Percentiles rank a stretch among this genome's conserved stretches.
These are phyloP conservation scores for Yamadazyma epiphylla DNA, from an alignment of 1,139 yeast genomes.

Conservation along the genomic window DNA sequence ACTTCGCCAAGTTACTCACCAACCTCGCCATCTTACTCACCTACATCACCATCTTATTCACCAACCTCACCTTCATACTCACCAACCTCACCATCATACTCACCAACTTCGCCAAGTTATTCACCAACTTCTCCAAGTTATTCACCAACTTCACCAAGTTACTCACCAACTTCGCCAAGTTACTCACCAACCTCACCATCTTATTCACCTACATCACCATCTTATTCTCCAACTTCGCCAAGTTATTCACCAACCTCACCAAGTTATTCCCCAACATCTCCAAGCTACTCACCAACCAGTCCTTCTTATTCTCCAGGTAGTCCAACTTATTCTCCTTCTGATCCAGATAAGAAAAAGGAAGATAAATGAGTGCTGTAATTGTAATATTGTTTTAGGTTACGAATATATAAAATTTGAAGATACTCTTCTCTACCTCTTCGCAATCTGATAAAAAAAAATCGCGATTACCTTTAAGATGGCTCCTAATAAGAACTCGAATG, in stretches of 20 bases:
- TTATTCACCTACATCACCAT: conserved; percentile 62
- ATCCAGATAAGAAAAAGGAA: conserved; percentile 5
- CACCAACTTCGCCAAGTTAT: conserved; percentile 49
- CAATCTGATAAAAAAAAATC: too few relatives aligned
- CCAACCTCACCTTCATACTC: conserved; percentile 62
- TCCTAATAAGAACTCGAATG: too few relatives aligned
- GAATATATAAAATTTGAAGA: too few relatives aligned
- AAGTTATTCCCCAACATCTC: conserved; percentile 48
- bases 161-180: conserved; percentile 50
- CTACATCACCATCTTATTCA: conserved; percentile 60
- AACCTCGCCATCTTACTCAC: conserved; percentile 62
- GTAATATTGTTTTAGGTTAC: neutral
- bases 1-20: conserved; percentile 56
- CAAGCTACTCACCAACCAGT: conserved; percentile 57
- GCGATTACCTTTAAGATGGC: too few relatives aligned
- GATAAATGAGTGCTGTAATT: conserved; percentile 1
- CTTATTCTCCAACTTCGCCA: conserved; percentile 66
- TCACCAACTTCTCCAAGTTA: conserved; percentile 72
- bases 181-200: conserved; percentile 63
- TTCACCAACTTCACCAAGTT: conserved; percentile 65
- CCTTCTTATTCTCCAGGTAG: conserved; percentile 54
- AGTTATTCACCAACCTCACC: conserved; percentile 62
- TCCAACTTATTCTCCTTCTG: conserved; percentile 18
- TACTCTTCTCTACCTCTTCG: too few relatives aligned
- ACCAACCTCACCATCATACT: conserved; percentile 42